Conservation (phyloP, 768 basidiomycete species). For the Phanerodontia chrysosporium region DNA sequence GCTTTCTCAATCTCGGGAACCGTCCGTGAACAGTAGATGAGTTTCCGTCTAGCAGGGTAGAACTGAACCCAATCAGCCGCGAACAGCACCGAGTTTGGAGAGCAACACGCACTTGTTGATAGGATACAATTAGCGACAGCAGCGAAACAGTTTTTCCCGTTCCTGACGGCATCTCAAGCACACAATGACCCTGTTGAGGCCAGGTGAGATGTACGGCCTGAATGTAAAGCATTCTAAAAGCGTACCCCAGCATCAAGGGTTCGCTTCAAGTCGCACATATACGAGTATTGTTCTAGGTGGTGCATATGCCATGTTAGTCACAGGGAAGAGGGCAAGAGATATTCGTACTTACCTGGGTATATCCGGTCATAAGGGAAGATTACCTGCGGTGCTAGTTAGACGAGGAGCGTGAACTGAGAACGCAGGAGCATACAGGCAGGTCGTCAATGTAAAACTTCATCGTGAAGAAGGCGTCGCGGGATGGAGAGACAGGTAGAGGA, state of each 20-base stretch:
- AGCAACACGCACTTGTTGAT: constrained; percentile 70
- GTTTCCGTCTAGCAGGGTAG: constrained; percentile 86
- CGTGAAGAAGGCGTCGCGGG: not conserved
- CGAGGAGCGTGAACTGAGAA: constrained; percentile 15
- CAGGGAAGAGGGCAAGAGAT: not conserved
- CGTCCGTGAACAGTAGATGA: constrained; percentile 98
- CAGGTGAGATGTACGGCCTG: not conserved
- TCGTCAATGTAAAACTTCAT: constrained; percentile 36
- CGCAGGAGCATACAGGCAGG: constrained; percentile 37
- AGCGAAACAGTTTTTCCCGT: constrained; percentile 98
- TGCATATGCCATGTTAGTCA: not conserved
- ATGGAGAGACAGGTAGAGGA: not conserved
- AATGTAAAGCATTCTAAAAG: constrained; percentile 1
- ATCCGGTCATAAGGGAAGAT: constrained; percentile 93
- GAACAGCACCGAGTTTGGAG: not conserved
- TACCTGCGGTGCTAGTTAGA: constrained; percentile 37
- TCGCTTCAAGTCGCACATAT: constrained; percentile 98
- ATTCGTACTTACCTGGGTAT: constrained; percentile 70
- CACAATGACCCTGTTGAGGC: constrained; percentile 82
- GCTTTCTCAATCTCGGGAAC: constrained; percentile 99
- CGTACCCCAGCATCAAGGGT: constrained; percentile 90
- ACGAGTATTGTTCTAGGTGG: constrained; percentile 88
- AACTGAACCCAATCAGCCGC: constrained; percentile 49
- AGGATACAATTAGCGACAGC: constrained; percentile 92
- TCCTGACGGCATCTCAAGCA: constrained; percentile 99